These are phyloP conservation scores for Akanthomyces uredinophilus DNA, from an alignment of 2,329 filamentous ascomycete species.

Conservation along the genomic window DNA sequence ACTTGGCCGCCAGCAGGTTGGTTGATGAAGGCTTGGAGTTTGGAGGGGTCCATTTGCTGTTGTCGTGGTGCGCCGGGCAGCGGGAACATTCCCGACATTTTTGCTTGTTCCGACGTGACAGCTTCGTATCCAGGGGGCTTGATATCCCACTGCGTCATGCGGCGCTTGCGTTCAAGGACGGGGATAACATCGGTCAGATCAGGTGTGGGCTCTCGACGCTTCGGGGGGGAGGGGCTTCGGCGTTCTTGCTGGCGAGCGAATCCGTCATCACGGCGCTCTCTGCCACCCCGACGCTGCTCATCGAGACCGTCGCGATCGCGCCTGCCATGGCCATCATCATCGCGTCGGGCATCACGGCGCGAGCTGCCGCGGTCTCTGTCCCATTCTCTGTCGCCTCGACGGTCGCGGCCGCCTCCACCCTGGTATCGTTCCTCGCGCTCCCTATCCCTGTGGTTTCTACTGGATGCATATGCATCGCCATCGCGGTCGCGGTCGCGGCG, in stretches of 20 bases:
- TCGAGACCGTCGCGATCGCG: slow-evolving; percentile 52
- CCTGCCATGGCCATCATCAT: slow-evolving; percentile 53
- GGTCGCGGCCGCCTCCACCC: slow-evolving; percentile 54
- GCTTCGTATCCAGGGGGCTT: slow-evolving; percentile 98
- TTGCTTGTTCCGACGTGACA: slow-evolving; percentile 96
- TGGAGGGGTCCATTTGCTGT: slow-evolving; percentile 90
- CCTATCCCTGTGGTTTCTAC: slow-evolving; percentile 84
- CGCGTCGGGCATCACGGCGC: slow-evolving; percentile 58
- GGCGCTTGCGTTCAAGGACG: slow-evolving; percentile 79
- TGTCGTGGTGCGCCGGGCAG: slow-evolving; percentile 91
- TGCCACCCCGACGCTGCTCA: slow-evolving; percentile 44
- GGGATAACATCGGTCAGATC: slow-evolving; percentile 85
- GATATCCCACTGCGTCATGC: slow-evolving; percentile 98
- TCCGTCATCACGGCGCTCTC: slow-evolving; percentile 38
- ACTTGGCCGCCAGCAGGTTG: slow-evolving; percentile 65
- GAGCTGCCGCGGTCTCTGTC: slow-evolving; percentile 62
- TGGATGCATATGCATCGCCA: slow-evolving; percentile 89
- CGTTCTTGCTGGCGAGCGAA: slow-evolving; percentile 48
- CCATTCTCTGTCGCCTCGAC: slow-evolving; percentile 69
- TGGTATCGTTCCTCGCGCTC: slow-evolving; percentile 91
- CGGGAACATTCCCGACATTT: slow-evolving; percentile 98
- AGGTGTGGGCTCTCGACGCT: slow-evolving; percentile 92
- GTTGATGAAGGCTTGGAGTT: slow-evolving; percentile 92
- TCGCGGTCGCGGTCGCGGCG: slow-evolving; percentile 74
- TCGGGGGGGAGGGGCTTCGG: slow-evolving; percentile 75